phyloP scores from a whole-genome alignment of 1,284 basidiomycete species.

The Ustilago esculenta region DNA sequence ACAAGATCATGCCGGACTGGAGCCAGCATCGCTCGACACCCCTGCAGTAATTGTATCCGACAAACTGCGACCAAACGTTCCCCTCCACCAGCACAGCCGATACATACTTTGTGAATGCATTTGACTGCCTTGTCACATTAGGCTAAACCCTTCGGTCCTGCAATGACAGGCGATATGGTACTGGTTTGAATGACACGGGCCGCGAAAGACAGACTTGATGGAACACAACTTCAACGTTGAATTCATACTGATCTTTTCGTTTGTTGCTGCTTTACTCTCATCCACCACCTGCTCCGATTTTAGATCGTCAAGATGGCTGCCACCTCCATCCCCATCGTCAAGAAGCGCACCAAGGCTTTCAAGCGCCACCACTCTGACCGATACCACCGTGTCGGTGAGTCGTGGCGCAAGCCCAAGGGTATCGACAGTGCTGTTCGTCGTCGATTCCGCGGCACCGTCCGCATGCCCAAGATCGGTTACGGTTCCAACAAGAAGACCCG shows the following conservation, averaged over 20 bases:
- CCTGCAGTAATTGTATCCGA: no score
- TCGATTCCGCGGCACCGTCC: constrained; percentile 62
- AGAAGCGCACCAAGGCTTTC: constrained; percentile 67
- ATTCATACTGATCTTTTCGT: constrained; percentile 16
- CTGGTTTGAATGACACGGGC: background rate
- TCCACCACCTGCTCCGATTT: background rate
- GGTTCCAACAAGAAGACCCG: constrained; percentile 68
- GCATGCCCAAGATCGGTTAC: constrained; percentile 67
- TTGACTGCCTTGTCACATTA: no score
- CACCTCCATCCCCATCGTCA: constrained; percentile 65
- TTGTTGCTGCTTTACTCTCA: background rate
- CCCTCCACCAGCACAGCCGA: no score
- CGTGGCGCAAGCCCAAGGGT: constrained; percentile 67
- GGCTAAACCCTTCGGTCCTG: no score
- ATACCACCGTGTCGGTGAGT: constrained; percentile 64
- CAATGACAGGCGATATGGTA: no score
- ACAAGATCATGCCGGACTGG: no score
- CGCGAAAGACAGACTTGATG: constrained; percentile 4
- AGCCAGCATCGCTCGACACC: no score
- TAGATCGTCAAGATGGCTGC: constrained; percentile 61
- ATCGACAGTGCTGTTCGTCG: constrained; percentile 65
- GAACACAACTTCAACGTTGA: no score
- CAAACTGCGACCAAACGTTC: constrained; percentile 2
- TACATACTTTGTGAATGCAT: no score
- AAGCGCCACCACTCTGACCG: constrained; percentile 66